A percentile compares a stretch with the other conserved stretches of the same genome.
Evolutionary conservation across 225 moss, liverwort and hornwort genomes (phyloP).

Genomic region (Bryoerythrophyllum caledonicum): DNA sequence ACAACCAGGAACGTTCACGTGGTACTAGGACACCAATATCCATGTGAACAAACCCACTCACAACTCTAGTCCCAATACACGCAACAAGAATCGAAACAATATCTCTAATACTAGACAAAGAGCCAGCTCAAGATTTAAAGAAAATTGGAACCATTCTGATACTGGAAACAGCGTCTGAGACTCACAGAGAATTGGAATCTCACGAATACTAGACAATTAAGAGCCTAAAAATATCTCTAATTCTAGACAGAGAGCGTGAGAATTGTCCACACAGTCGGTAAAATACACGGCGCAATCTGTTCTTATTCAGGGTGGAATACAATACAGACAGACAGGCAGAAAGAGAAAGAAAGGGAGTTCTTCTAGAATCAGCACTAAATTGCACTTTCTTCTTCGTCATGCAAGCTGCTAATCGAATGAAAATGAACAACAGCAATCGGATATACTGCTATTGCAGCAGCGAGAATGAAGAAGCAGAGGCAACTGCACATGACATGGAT

Average conservation of each 20-base stretch:
- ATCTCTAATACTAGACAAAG: neutral
- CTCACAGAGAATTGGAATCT: neutral
- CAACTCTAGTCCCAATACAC: neutral
- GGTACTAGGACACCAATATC: neutral
- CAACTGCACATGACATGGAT: slow-evolving; percentile 10
- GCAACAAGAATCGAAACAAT: no score
- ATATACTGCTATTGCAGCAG: neutral
- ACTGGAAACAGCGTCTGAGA: no score
- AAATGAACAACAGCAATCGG: no score
- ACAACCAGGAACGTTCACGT: neutral
- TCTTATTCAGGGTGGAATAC: no score
- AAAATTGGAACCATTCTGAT: no score
- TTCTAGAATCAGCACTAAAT: neutral
- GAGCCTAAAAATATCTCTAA: neutral
- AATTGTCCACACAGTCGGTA: neutral
- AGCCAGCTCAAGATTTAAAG: neutral
- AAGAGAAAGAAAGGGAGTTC: no score
- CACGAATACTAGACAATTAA: no score
- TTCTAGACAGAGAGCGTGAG: neutral
- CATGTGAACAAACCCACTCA: neutral
- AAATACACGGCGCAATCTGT: neutral
- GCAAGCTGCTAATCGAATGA: slow-evolving; percentile 3
- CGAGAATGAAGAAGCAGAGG: slow-evolving; percentile 30
- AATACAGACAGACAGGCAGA: no score
- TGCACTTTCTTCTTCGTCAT: slow-evolving; percentile 31